Conservation (phyloP, 2,329 filamentous ascomycete genomes). For the Exophiala sp. region DNA sequence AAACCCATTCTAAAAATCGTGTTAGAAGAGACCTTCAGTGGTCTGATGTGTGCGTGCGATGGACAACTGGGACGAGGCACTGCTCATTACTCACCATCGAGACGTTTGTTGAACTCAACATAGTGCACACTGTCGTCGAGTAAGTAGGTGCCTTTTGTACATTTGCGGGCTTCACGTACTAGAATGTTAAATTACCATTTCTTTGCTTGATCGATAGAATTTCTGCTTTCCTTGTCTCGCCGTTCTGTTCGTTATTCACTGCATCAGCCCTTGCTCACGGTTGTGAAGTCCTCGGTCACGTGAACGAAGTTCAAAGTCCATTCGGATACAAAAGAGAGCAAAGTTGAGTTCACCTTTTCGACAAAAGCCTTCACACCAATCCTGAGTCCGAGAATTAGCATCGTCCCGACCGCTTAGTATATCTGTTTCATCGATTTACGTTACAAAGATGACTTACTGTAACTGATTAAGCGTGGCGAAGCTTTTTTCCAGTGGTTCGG, state of each 20-base stretch:
- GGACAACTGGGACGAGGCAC: too few relatives aligned
- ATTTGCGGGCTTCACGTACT: slow-evolving; percentile 41
- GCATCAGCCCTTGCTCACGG: slow-evolving; percentile 4
- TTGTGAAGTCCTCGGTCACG: slow-evolving; percentile 21
- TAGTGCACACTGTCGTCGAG: slow-evolving; percentile 65
- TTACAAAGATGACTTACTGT: slow-evolving; percentile 50
- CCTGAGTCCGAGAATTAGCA: slow-evolving; percentile 37
- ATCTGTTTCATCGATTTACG: background rate
- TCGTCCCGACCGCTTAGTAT: background rate
- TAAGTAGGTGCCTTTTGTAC: background rate
- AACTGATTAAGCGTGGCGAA: slow-evolving; percentile 80
- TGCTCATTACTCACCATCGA: slow-evolving; percentile 50
- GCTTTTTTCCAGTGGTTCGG: slow-evolving; percentile 64
- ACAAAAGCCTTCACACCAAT: slow-evolving; percentile 63
- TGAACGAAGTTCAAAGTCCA: slow-evolving; percentile 6
- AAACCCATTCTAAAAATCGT: slow-evolving; percentile 80
- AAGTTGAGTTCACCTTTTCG: slow-evolving; percentile 52
- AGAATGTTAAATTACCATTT: slow-evolving; percentile 82
- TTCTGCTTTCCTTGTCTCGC: slow-evolving; percentile 82
- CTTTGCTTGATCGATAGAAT: slow-evolving; percentile 90
- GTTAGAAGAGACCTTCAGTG: too few relatives aligned
- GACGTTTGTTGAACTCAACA: slow-evolving; percentile 92
- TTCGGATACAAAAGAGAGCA: background rate
- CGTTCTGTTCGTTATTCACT: slow-evolving; percentile 49
- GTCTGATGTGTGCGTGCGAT: too few relatives aligned